Base-by-base conservation (phyloP, 2,329 filamentous ascomycete species). In the Colletotrichum ledebouriae region DNA sequence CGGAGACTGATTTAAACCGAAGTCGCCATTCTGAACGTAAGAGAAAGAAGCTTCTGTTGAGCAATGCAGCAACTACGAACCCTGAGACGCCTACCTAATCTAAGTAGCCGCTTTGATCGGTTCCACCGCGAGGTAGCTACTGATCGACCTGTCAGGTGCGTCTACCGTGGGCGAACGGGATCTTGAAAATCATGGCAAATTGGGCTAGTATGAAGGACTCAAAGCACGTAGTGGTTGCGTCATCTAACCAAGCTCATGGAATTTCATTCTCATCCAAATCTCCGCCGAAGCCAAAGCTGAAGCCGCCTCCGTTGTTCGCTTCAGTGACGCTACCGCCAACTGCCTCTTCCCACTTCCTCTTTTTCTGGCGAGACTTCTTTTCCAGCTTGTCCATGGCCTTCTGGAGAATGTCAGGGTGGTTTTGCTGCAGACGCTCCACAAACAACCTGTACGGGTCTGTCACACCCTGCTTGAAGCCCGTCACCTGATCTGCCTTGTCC, bases 291-390 rank as follows among this genome's bases (percentile, higher is more conserved):
- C 85, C 84, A 74, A 89, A 89, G 71, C 85, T 87, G 70, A 87
- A 87, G 3, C 81, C 80, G 60, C 77, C 76, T 15, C 56, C 76
- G 72, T 72, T 74, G 72, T 72, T 75, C 46, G 71, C 46, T 49
- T 81, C 75, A 64, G 79, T 78, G 60, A 81, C 73, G 15, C 71
- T 72, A 25, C 78, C 76, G 46, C 89, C 89, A 11, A 94, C 90
- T 33, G 94, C 86, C 65, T 90, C 86, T 76, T 97, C 93, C 95
- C 95, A 98, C 74, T 92, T 97, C 58, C 94, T 87, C 81, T 94
- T 96, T 77, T 87, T 93, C 4, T 85, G 86, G 59, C 84, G 84
- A 20, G 79, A 83, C 75, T 85, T 90, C 73, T 83, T 88, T 67
- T 92, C 89, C 61, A 94, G 75, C 73, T 92, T 86, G 17, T 83